Conservation (phyloP, 306 rosid genomes). For the Hippophae gyantsensis region DNA sequence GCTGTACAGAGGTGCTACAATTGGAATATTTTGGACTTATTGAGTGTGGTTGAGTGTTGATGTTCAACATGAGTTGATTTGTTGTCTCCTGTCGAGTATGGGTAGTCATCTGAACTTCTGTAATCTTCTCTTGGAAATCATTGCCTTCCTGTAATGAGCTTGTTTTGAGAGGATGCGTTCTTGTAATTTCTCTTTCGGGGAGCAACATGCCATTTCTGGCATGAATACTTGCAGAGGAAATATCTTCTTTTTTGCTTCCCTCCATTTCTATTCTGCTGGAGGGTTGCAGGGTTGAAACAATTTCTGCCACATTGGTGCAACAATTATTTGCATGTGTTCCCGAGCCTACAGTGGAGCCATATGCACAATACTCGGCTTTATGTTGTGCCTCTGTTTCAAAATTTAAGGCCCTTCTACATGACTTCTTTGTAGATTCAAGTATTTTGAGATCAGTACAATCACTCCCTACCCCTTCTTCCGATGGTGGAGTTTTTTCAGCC, state of each 20-base stretch:
- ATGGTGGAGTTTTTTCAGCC: slow-evolving; percentile 23
- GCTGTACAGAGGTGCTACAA: slow-evolving; percentile 23
- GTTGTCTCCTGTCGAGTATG: slow-evolving; percentile 15
- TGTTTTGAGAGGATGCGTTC: slow-evolving; percentile 12
- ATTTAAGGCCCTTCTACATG: slow-evolving; percentile 45
- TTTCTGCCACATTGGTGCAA: slow-evolving; percentile 2
- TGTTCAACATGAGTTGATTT: slow-evolving; percentile 6
- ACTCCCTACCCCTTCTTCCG: slow-evolving; percentile 17
- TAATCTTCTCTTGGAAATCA: slow-evolving; percentile 12
- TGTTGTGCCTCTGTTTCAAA: slow-evolving; percentile 30
- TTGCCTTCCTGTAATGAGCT: slow-evolving; percentile 7
- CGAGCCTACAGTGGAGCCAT: slow-evolving; percentile 12
- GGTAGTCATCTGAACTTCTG: slow-evolving; percentile 16
- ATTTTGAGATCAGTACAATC: slow-evolving; percentile 21
- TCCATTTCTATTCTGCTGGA: slow-evolving; percentile 12
- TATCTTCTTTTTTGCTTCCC: slow-evolving; percentile 17
- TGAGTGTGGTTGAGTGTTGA: slow-evolving; percentile 11
- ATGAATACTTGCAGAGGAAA: slow-evolving; percentile 15
- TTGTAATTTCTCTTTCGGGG: slow-evolving; percentile 5
- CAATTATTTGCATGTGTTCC: slow-evolving; percentile 4
- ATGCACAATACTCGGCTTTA: slow-evolving; percentile 26
- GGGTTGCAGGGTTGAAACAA: slow-evolving; percentile 17
- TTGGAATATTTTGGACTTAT: slow-evolving; percentile 19
- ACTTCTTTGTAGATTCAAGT: slow-evolving; percentile 22
- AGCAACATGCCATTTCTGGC: slow-evolving; percentile 15